These are phyloP conservation scores for Penicillium flavigenum DNA, from an alignment of 495 filamentous ascomycete species.

Conservation along the genomic window DNA sequence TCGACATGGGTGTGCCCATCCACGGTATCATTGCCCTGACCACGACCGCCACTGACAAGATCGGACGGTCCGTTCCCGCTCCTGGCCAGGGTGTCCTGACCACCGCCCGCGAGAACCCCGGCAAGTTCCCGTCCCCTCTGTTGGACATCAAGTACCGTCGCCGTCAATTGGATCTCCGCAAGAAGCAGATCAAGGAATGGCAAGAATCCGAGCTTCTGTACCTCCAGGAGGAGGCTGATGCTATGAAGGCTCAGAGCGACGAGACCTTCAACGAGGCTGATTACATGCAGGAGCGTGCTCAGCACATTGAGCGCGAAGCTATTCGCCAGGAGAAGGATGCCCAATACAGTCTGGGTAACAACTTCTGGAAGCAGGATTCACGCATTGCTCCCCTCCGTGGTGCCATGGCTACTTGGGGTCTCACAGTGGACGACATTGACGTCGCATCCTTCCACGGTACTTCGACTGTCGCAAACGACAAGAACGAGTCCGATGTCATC, in stretches of 20 bases:
- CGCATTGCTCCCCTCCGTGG: conserved; percentile 93
- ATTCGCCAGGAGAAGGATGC: conserved; percentile 88
- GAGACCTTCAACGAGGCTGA: conserved; percentile 71
- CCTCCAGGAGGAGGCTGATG: conserved; percentile 83
- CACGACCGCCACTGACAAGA: conserved; percentile 98
- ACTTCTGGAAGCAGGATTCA: conserved; percentile 95
- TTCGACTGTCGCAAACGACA: conserved; percentile 97
- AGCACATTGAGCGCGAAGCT: conserved; percentile 87
- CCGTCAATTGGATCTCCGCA: conserved; percentile 88
- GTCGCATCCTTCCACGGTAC: conserved; percentile 99
- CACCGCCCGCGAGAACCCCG: conserved; percentile 86
- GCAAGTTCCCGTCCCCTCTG: conserved; percentile 91
- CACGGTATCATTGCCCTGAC: conserved; percentile 93
- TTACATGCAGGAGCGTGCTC: conserved; percentile 80
- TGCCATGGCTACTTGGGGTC: conserved; percentile 93
- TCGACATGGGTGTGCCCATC: conserved; percentile 99
- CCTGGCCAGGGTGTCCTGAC: conserved; percentile 97
- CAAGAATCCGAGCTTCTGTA: conserved; percentile 93
- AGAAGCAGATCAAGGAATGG: conserved; percentile 90
- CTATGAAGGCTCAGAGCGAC: conserved; percentile 77
- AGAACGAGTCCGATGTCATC: conserved; percentile 98
- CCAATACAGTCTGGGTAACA: conserved; percentile 87
- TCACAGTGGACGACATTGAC: conserved; percentile 92
- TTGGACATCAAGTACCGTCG: conserved; percentile 96
- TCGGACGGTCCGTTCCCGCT: conserved; percentile 93